phyloP scores from a whole-genome alignment of 2,329 filamentous ascomycete genomes.

The Pseudogymnoascus sp. region DNA sequence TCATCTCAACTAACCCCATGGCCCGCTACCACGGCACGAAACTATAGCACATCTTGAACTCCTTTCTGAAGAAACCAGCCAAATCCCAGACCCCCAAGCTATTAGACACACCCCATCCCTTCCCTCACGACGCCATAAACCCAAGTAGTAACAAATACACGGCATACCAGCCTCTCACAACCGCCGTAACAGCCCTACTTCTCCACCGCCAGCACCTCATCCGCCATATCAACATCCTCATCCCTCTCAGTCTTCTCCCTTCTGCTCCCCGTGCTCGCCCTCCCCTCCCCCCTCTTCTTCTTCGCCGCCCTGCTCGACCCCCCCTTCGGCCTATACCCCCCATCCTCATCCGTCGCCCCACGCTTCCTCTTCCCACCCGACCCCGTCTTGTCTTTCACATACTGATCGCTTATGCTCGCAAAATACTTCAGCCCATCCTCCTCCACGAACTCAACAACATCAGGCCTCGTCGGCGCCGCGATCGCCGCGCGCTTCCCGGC shows the following conservation, averaged over 20 bases:
- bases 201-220: not conserved
- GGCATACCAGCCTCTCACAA: not conserved
- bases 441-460: conserved; percentile 28
- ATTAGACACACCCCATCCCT: not conserved
- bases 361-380: conserved; percentile 43
- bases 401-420: conserved; percentile 16
- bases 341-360: conserved; percentile 42
- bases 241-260: not conserved
- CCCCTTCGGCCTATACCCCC: conserved; percentile 50
- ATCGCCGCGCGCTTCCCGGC: conserved; percentile 28
- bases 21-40: not conserved
- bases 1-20: not conserved
- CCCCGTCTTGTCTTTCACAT: conserved; percentile 12
- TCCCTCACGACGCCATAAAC: not conserved
- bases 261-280: not conserved
- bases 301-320: not conserved
- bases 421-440: conserved; percentile 30
- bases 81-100: not conserved
- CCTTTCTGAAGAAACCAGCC: not conserved
- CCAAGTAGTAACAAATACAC: conserved; percentile 1
- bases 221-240: conserved; percentile 1
- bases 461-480: conserved; percentile 25
- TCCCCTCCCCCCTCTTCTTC: conserved; percentile 4
- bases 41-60: not conserved
- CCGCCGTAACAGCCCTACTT: not conserved